phyloP scores from a whole-genome alignment of 2,329 filamentous ascomycete species.

The Lachnellula hyalina region DNA sequence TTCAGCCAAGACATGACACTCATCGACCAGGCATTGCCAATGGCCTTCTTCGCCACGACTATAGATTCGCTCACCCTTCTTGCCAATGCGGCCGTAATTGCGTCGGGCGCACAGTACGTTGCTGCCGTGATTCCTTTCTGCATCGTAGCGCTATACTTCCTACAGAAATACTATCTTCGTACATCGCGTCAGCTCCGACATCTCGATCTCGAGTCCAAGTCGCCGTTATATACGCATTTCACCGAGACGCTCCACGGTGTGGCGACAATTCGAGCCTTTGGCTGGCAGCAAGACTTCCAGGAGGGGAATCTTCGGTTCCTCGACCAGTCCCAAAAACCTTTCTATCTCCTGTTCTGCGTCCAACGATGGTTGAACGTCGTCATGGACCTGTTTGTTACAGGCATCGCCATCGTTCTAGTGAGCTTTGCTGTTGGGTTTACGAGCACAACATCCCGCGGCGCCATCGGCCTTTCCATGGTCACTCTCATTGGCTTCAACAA shows the following conservation, averaged over 20 bases:
- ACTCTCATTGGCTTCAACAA: constrained; percentile 34
- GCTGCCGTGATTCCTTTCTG: constrained; percentile 24
- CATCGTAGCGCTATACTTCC: constrained; percentile 25
- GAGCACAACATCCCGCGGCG: background rate
- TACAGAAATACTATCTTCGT: constrained; percentile 38
- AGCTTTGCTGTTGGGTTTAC: background rate
- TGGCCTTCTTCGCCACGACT: background rate
- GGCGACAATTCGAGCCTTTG: constrained; percentile 40
- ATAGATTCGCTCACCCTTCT: background rate
- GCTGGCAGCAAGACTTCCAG: constrained; percentile 33
- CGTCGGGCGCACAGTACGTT: background rate
- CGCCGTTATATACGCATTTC: constrained; percentile 42
- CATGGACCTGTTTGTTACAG: constrained; percentile 26
- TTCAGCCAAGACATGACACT: constrained; percentile 38
- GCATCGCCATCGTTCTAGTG: constrained; percentile 1
- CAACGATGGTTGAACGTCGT: constrained; percentile 51
- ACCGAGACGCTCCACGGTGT: constrained; percentile 39
- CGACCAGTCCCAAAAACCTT: constrained; percentile 50
- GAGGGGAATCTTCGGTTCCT: constrained; percentile 42
- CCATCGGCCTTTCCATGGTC: constrained; percentile 29
- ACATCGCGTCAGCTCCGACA: constrained; percentile 43
- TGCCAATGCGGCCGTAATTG: no score
- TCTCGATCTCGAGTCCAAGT: constrained; percentile 37
- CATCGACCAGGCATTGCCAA: constrained; percentile 19
- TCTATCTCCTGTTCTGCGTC: constrained; percentile 49